Conservation (phyloP, 78 protist genomes). For the Reticulomyxa filosa region DNA sequence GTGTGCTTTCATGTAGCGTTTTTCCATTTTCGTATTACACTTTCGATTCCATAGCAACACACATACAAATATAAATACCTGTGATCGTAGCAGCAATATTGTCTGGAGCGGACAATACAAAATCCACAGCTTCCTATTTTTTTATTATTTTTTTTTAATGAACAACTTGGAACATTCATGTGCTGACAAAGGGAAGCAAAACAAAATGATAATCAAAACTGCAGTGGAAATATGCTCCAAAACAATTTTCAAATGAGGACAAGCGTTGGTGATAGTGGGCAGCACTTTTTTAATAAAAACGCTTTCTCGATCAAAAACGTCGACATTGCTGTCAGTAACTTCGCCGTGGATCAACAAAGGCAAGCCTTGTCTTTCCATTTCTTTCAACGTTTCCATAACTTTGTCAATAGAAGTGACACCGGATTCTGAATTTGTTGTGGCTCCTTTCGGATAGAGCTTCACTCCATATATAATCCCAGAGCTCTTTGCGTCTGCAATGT, state of each 20-base stretch:
- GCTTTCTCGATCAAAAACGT: background rate
- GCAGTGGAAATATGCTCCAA: constrained; percentile 1
- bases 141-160: background rate
- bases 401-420: background rate
- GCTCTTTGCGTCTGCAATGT: background rate
- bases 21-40: too few species aligned
- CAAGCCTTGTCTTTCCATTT: background rate
- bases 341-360: constrained; percentile 2
- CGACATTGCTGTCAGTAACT: background rate
- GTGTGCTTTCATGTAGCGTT: too few species aligned
- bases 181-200: too few species aligned
- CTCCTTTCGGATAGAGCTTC: constrained; percentile 5
- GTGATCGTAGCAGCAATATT: background rate
- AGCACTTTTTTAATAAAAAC: background rate
- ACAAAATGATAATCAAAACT: too few species aligned
- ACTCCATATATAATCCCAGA: background rate
- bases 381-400: background rate
- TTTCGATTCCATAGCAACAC: too few species aligned
- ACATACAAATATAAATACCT: too few species aligned
- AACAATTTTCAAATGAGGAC: background rate
- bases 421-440: background rate
- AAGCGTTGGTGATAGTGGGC: background rate
- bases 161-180: too few species aligned
- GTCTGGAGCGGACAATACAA: background rate
- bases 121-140: background rate